These are phyloP conservation scores for Babesia ovis DNA, from an alignment of 169 alveolate species.

Conservation along the genomic window DNA sequence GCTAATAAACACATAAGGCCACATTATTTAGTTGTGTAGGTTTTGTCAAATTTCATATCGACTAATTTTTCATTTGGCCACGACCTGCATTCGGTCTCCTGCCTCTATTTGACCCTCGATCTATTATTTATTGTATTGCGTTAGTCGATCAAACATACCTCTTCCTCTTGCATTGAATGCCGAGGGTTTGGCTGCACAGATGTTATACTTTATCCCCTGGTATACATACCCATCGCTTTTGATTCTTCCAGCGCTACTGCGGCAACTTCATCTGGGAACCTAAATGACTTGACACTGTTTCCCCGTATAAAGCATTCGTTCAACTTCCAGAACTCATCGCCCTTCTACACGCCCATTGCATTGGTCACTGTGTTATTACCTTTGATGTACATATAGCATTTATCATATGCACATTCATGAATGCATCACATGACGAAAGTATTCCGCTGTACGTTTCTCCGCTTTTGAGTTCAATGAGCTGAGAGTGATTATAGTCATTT, in stretches of 20 bases:
- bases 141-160: background rate
- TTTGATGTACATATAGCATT: constrained; percentile 83
- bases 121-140: background rate
- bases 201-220: background rate
- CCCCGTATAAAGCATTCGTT: constrained; percentile 83
- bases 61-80: background rate
- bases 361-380: constrained; percentile 13
- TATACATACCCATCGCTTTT: constrained; percentile 54
- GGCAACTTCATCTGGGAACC: constrained; percentile 81
- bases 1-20: too few relatives aligned
- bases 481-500: background rate
- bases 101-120: constrained; percentile 31
- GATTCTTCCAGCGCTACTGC: constrained; percentile 80
- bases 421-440: constrained; percentile 80
- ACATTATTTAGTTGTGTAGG: too few relatives aligned
- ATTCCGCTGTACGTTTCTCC: constrained; percentile 86
- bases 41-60: too few relatives aligned
- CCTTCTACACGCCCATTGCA: constrained; percentile 40
- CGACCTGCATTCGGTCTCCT: constrained; percentile 17
- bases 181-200: constrained; percentile 8
- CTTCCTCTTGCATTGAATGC: constrained; percentile 21
- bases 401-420: constrained; percentile 82
- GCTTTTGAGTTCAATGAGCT: constrained; percentile 83
- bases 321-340: constrained; percentile 80
- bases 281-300: constrained; percentile 80